A percentile compares a stretch with the other conserved stretches of the same genome.
These are phyloP conservation scores for Rosa rugosa DNA, from an alignment of 306 rosid species.

Conservation along the genomic window DNA sequence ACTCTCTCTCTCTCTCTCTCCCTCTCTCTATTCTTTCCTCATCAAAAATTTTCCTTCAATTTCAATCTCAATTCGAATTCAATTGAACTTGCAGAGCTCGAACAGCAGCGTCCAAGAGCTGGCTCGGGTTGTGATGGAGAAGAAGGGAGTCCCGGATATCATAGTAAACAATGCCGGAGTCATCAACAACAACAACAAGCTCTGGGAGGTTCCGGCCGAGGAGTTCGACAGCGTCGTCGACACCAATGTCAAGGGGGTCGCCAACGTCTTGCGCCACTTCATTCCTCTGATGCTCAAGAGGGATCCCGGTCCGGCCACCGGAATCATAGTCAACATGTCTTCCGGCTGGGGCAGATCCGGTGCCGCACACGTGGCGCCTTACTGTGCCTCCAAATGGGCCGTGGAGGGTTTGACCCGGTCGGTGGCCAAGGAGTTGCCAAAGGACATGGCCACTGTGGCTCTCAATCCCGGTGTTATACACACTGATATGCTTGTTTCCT, in stretches of 20 bases:
- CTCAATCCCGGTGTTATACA: constrained; percentile 83
- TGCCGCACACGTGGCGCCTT: constrained; percentile 90
- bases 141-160: constrained; percentile 65
- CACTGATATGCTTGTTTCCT: constrained; percentile 88
- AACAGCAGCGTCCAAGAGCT: constrained; percentile 55
- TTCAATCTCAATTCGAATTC: neutral
- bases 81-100: constrained; percentile 34
- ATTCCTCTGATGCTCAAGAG: constrained; percentile 62
- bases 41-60: neutral
- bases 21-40: neutral
- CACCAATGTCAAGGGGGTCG: constrained; percentile 75
- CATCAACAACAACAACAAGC: constrained; percentile 70
- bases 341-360: constrained; percentile 99
- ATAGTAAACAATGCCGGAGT: constrained; percentile 86
- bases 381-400: constrained; percentile 97
- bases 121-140: constrained; percentile 55
- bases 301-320: constrained; percentile 27
- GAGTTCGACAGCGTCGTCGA: constrained; percentile 74
- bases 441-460: constrained; percentile 79
- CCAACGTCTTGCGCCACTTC: constrained; percentile 77
- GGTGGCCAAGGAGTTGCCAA: constrained; percentile 76
- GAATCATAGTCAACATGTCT: constrained; percentile 80
- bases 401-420: constrained; percentile 77
- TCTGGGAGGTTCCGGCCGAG: constrained; percentile 82
- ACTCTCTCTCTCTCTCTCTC: neutral